These are phyloP conservation scores for Hordeum pubiflorum DNA, from an alignment of 202 grass and related monocot genomes.

Conservation along the genomic window DNA sequence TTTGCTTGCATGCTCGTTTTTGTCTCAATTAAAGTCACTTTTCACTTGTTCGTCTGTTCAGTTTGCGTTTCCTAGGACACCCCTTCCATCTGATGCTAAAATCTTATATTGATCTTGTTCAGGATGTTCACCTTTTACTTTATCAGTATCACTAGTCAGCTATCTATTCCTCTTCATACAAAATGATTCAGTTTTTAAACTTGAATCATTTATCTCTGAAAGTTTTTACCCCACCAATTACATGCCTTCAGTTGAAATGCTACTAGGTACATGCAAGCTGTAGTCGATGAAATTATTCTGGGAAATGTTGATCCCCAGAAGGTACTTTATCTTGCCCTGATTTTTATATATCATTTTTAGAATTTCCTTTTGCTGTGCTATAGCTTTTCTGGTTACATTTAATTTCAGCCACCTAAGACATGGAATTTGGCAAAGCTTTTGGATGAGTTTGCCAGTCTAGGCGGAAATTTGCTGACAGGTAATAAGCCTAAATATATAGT, in stretches of 20 bases:
- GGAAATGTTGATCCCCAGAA: conserved; percentile 60
- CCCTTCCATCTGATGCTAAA: neutral
- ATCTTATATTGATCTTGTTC: neutral
- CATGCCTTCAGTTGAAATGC: conserved; percentile 24
- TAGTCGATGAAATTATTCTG: conserved; percentile 79
- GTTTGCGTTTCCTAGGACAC: neutral
- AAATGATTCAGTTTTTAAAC: neutral
- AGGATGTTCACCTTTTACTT: neutral
- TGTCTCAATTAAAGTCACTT: conserved; percentile 4
- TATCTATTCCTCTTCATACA: neutral
- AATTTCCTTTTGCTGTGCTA: neutral
- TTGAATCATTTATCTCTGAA: conserved; percentile 5
- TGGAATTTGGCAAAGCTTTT: conserved; percentile 77
- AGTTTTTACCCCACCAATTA: conserved; percentile 1
- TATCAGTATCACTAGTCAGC: neutral
- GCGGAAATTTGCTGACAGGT: conserved; percentile 54
- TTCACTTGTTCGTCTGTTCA: neutral
- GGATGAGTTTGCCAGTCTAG: conserved; percentile 58
- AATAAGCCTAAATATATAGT: conserved; percentile 26
- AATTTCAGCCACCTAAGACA: conserved; percentile 54
- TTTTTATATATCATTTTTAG: neutral
- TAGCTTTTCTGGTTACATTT: neutral
- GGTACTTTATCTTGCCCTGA: conserved; percentile 28
- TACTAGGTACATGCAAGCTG: conserved; percentile 94
- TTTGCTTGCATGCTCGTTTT: conserved; percentile 3